Percentiles rank a stretch among this genome's conserved stretches.
Conservation (phyloP, 2,329 filamentous ascomycete genomes). For the Xylariales sp. region DNA sequence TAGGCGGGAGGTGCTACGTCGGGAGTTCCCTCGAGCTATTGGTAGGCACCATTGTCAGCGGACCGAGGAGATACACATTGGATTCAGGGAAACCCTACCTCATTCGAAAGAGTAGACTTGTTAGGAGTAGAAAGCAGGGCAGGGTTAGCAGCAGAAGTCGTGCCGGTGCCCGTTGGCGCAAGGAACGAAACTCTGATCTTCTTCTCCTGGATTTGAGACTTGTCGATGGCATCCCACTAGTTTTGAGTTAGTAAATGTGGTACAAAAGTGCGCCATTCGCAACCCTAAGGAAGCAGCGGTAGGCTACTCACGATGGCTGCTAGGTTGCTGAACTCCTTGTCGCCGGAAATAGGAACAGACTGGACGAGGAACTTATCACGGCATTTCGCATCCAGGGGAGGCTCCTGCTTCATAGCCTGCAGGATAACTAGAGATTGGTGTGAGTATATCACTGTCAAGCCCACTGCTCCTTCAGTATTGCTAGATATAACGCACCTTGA, state of each 20-base stretch:
- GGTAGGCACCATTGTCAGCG: no score
- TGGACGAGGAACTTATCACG: slow-evolving; percentile 98
- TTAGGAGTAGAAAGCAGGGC: slow-evolving; percentile 33
- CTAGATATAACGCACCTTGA: slow-evolving; percentile 70
- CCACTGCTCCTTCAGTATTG: no score
- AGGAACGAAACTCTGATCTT: slow-evolving; percentile 94
- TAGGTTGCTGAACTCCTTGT: slow-evolving; percentile 80
- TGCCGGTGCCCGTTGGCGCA: slow-evolving; percentile 47
- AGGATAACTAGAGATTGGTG: slow-evolving; percentile 69
- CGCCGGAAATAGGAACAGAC: slow-evolving; percentile 76
- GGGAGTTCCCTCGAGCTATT: slow-evolving; percentile 36
- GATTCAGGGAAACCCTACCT: no score
- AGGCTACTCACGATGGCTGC: slow-evolving; percentile 68
- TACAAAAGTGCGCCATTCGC: no score
- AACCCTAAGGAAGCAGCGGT: no score
- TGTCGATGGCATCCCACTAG: slow-evolving; percentile 77
- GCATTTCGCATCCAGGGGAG: slow-evolving; percentile 80
- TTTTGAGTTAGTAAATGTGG: slow-evolving; percentile 18
- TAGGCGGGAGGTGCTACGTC: slow-evolving; percentile 38
- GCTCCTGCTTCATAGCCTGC: slow-evolving; percentile 97
- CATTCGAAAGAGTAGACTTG: slow-evolving; percentile 32
- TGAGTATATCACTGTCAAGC: no score
- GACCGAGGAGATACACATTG: no score
- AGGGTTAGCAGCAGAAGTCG: slow-evolving; percentile 16
- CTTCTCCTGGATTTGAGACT: slow-evolving; percentile 78